These are phyloP conservation scores for Tillandsia fasciculata DNA, from an alignment of 176 grass and related monocot species.

Conservation along the genomic window DNA sequence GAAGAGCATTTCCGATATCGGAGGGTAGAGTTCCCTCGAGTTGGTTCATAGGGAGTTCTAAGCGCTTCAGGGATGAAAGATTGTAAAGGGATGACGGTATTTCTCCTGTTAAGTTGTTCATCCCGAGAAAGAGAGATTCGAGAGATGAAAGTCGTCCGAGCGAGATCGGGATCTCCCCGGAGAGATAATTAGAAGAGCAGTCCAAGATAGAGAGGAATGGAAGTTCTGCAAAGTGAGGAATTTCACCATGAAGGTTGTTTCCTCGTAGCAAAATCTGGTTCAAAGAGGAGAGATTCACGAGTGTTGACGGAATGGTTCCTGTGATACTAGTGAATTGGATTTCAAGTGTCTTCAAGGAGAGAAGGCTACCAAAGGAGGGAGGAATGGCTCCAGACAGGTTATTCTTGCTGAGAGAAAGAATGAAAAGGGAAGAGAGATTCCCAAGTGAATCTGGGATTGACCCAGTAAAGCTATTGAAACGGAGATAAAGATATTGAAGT, in stretches of 20 bases:
- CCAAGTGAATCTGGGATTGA: background rate
- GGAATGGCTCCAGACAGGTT: conserved; percentile 26
- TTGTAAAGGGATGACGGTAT: conserved; percentile 21
- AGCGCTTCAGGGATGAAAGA: background rate
- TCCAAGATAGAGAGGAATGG: too few relatives aligned
- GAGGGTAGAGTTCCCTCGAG: conserved; percentile 15
- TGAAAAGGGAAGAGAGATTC: background rate
- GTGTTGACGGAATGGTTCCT: conserved; percentile 1
- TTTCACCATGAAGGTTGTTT: too few relatives aligned
- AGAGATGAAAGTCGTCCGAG: background rate
- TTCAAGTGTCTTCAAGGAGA: background rate
- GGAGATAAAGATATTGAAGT: background rate
- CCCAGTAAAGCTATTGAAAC: background rate
- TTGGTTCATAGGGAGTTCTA: conserved; percentile 12
- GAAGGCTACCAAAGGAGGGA: conserved; percentile 19
- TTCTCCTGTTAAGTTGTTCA: conserved; percentile 17
- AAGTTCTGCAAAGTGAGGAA: too few relatives aligned
- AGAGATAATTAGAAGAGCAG: too few relatives aligned
- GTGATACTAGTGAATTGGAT: background rate
- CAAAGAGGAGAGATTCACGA: background rate
- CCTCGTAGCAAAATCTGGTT: too few relatives aligned
- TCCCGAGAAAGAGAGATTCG: background rate
- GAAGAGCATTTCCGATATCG: conserved; percentile 23
- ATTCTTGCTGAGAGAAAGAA: conserved; percentile 2
- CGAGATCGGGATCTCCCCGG: too few relatives aligned